A percentile compares a stretch with the other conserved stretches of the same genome.
Evolutionary conservation across 495 filamentous ascomycete genomes (phyloP).

Genomic region (Schizothecium vesticola): DNA sequence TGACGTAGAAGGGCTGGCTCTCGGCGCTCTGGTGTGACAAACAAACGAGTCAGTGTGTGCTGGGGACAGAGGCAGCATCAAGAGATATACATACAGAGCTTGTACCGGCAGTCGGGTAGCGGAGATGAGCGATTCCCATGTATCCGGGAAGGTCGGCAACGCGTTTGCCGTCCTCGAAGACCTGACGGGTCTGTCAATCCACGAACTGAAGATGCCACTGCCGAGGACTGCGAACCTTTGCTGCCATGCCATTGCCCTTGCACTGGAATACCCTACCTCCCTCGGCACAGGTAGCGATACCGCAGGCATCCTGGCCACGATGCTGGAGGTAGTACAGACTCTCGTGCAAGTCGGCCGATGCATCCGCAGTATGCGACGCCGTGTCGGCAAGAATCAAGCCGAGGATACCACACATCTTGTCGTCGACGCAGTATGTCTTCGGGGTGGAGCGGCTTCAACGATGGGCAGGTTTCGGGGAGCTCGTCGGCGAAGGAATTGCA

Average conservation of each 20-base stretch:
- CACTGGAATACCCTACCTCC: constrained; percentile 83
- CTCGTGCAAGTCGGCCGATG: constrained; percentile 72
- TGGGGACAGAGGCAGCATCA: background rate
- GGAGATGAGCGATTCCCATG: constrained; percentile 85
- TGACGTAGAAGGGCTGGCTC: constrained; percentile 89
- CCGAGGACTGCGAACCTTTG: constrained; percentile 47
- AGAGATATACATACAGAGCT: constrained; percentile 47
- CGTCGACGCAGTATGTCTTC: background rate
- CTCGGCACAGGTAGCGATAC: constrained; percentile 71
- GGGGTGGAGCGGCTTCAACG: background rate
- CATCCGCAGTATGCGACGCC: constrained; percentile 29
- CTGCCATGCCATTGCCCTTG: constrained; percentile 89
- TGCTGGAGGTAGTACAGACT: constrained; percentile 80
- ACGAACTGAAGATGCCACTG: background rate
- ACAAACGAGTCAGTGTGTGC: background rate
- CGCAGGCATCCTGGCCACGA: constrained; percentile 87
- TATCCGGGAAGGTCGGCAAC: constrained; percentile 75
- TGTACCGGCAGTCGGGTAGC: constrained; percentile 88
- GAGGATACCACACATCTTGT: constrained; percentile 80
- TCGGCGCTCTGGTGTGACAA: constrained; percentile 50
- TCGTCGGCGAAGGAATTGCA: background rate
- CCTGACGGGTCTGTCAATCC: constrained; percentile 2
- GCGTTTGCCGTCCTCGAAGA: constrained; percentile 74
- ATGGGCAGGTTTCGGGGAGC: background rate
- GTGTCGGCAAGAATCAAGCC: constrained; percentile 70